Conservation (phyloP, 495 filamentous ascomycete species). For the Lentithecium fluviatile region DNA sequence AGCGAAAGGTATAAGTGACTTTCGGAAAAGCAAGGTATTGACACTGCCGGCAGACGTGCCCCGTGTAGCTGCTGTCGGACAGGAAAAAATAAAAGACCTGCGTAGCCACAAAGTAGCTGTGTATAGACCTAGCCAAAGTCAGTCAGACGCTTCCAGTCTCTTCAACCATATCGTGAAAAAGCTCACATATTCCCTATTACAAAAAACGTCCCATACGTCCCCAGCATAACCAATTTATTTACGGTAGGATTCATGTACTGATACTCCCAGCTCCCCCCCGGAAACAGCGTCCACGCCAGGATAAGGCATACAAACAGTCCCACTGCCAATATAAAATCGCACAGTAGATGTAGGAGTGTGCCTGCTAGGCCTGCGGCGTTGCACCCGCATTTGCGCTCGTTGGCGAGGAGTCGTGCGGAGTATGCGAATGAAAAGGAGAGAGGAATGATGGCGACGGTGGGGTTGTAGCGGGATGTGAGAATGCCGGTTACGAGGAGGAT, state of each 20-base stretch:
- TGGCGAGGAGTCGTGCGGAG: slow-evolving; percentile 12
- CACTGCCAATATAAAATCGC: slow-evolving; percentile 7
- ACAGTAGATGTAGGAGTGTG: slow-evolving; percentile 11
- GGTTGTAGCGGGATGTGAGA: slow-evolving; percentile 4
- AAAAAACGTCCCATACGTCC: slow-evolving; percentile 27
- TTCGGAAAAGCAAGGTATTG: too few relatives aligned
- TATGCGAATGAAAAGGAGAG: slow-evolving; percentile 22
- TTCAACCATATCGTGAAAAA: too few relatives aligned
- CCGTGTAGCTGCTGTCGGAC: too few relatives aligned
- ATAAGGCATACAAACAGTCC: slow-evolving; percentile 20
- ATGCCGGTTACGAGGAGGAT: slow-evolving; percentile 28
- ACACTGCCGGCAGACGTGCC: too few relatives aligned
- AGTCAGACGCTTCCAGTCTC: too few relatives aligned
- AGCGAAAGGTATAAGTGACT: too few relatives aligned
- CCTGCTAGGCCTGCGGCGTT: slow-evolving; percentile 13
- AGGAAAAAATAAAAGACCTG: too few relatives aligned
- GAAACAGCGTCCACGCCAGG: slow-evolving; percentile 9
- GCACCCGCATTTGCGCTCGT: slow-evolving; percentile 19
- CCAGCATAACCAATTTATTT: slow-evolving; percentile 17
- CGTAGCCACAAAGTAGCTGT: too few relatives aligned
- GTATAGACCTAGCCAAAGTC: too few relatives aligned
- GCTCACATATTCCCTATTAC: slow-evolving; percentile 25
- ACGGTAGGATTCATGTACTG: too few relatives aligned
- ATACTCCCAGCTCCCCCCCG: neutral
- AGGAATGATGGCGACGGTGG: slow-evolving; percentile 24